Evolutionary conservation across 768 basidiomycete genomes (phyloP).

Genomic region (Tulasnella sp.): DNA sequence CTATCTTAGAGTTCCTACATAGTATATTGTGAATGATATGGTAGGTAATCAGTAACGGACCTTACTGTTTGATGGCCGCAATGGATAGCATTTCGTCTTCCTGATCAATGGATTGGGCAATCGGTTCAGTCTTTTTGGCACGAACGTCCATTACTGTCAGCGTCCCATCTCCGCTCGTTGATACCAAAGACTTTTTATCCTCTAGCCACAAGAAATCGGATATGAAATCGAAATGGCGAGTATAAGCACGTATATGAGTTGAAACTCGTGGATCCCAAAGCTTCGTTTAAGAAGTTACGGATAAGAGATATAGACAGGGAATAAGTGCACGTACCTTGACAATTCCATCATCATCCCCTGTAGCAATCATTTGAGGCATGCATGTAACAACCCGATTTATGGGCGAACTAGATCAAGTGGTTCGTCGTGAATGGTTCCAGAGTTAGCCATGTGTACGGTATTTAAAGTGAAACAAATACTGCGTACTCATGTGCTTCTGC

Average conservation of each 20-base stretch:
- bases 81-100: constrained; percentile 88
- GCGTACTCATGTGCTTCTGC: constrained; percentile 57
- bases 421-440: no score
- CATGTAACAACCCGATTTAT: constrained; percentile 75
- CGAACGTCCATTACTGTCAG: constrained; percentile 86
- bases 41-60: no score
- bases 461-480: constrained; percentile 10
- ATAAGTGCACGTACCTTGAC: constrained; percentile 50
- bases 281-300: constrained; percentile 33
- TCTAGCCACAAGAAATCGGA: constrained; percentile 80
- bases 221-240: constrained; percentile 89
- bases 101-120: constrained; percentile 86
- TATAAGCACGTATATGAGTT: constrained; percentile 52
- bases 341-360: constrained; percentile 89
- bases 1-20: constrained; percentile 52
- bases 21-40: no score
- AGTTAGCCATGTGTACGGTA: constrained; percentile 26
- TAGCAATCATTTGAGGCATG: constrained; percentile 57
- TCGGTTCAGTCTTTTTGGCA: constrained; percentile 60
- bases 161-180: constrained; percentile 73
- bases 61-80: constrained; percentile 68
- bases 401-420: constrained; percentile 42
- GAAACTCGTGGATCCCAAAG: constrained; percentile 78
- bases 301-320: neutral
- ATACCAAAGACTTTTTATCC: constrained; percentile 68